A percentile compares a stretch with the other conserved stretches of the same genome.
Evolutionary conservation across 306 rosid genomes (phyloP).

Genomic region (Cicer yamashitae): DNA sequence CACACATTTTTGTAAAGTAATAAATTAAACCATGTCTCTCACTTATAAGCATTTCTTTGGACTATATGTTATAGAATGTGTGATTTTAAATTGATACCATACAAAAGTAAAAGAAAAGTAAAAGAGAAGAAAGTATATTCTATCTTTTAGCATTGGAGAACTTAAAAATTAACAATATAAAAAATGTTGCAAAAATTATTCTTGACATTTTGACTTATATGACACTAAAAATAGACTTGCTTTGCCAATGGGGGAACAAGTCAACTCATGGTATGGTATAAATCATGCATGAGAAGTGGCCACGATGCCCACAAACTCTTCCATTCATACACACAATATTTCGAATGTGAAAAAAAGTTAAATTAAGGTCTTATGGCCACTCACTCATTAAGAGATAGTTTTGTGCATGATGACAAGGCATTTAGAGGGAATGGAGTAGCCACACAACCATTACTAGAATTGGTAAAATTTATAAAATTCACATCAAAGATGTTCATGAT

Average conservation of each 20-base stretch:
- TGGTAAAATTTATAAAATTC: conserved; percentile 12
- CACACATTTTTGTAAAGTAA: too few species aligned
- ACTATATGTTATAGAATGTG: too few species aligned
- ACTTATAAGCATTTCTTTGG: too few species aligned
- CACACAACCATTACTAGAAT: conserved; percentile 22
- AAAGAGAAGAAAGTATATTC: too few species aligned
- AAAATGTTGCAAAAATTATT: neutral
- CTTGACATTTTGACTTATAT: conserved; percentile 27
- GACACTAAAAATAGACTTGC: conserved; percentile 20
- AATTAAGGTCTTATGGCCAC: conserved; percentile 21
- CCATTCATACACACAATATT: conserved; percentile 33
- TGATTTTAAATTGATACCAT: too few species aligned
- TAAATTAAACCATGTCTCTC: too few species aligned
- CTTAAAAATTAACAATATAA: too few species aligned
- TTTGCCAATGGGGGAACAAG: conserved; percentile 46
- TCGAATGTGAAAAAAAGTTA: conserved; percentile 25
- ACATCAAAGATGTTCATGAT: conserved; percentile 29
- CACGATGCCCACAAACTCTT: conserved; percentile 47
- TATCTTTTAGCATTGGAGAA: too few species aligned
- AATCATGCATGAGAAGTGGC: conserved; percentile 49
- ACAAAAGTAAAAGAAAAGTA: too few species aligned
- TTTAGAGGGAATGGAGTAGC: conserved; percentile 35
- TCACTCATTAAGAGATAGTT: neutral
- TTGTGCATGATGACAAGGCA: conserved; percentile 39
- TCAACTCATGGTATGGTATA: conserved; percentile 45